Base-by-base conservation (phyloP, 768 basidiomycete genomes). In the Russula sp. region DNA sequence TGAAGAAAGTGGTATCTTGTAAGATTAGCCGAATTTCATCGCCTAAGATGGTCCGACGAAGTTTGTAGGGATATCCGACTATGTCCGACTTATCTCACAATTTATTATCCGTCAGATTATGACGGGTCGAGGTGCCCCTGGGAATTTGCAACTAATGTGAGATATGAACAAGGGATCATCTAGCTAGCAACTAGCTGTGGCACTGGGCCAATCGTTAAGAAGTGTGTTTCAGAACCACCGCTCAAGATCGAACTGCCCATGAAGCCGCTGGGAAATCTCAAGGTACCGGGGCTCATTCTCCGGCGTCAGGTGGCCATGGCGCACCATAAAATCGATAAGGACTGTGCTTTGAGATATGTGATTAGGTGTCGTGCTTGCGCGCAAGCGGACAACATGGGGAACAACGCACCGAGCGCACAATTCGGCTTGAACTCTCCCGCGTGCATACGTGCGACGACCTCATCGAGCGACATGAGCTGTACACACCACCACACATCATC, bases 351-450 rank as follows among this genome's bases (percentile, higher is more conserved):
- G 47, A 48, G 22, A 48, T 27, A 27, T 13, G 22, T 27, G 3
- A 48, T 2, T 27, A 48, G 10, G 47, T 13, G 13, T 48, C 22
- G 2, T 48, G 47, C 47, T 4, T 27, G 22, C 10, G 10, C 1
- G 11, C 22, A 40, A 40, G 40, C 4, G 40, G 40, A 37, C 37
- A 20, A 20, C 8, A 47, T 47, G 16, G 45, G 8, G 44, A 50
- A 59, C 16, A 14, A 76, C 84, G 57, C 42, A 91, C 91, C 90
- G 4, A 91, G 69, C 4, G 88, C 93, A 68, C 93, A 97, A 70
- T 99, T 98, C 1, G 92, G 82, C 74, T 99, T 99, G 81, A 99
- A 98, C 31, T 86, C 73, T 0, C 87, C 86, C 8, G 75, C 73
- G 35, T 81, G 82, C 76, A 98, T 84, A 56, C 80, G 84, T 44